Percentiles rank a stretch among this genome's conserved stretches.
phyloP scores from a whole-genome alignment of 129 eudicot genomes.

The Flaveria linearis region DNA sequence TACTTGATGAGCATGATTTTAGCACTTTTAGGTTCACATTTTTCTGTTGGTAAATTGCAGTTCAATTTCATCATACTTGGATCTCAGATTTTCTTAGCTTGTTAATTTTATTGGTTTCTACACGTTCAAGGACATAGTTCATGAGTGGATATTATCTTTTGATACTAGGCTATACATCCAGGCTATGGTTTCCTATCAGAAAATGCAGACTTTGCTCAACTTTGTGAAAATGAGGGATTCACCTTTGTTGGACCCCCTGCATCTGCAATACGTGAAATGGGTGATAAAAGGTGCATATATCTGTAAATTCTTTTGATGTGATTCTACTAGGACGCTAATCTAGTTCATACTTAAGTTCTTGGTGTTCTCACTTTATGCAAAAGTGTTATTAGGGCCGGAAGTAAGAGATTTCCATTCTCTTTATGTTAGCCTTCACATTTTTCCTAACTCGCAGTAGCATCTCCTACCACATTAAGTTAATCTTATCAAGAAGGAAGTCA shows the following conservation, averaged over 20 bases:
- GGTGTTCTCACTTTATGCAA: neutral
- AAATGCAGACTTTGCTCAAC: constrained; percentile 95
- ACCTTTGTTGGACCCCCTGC: constrained; percentile 97
- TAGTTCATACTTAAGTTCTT: neutral
- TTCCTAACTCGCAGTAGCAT: constrained; percentile 1
- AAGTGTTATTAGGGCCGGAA: constrained; percentile 10
- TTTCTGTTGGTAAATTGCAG: neutral
- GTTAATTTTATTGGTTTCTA: constrained; percentile 24
- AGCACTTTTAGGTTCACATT: constrained; percentile 22
- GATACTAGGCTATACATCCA: constrained; percentile 95
- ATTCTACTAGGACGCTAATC: constrained; percentile 14
- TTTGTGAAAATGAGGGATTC: constrained; percentile 80
- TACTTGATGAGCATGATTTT: constrained; percentile 16
- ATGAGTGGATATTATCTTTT: constrained; percentile 48
- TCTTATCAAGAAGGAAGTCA: neutral
- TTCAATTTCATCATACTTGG: neutral
- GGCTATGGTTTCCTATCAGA: constrained; percentile 98
- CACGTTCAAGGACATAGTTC: constrained; percentile 32
- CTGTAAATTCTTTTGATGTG: neutral
- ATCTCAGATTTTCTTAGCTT: constrained; percentile 19
- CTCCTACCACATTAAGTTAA: neutral
- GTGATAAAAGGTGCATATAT: constrained; percentile 83
- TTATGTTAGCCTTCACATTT: neutral
- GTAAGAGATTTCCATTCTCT: neutral
- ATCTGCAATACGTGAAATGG: constrained; percentile 98